These are phyloP conservation scores for Cercospora zeina DNA, from an alignment of 2,329 filamentous ascomycete species.

Conservation along the genomic window DNA sequence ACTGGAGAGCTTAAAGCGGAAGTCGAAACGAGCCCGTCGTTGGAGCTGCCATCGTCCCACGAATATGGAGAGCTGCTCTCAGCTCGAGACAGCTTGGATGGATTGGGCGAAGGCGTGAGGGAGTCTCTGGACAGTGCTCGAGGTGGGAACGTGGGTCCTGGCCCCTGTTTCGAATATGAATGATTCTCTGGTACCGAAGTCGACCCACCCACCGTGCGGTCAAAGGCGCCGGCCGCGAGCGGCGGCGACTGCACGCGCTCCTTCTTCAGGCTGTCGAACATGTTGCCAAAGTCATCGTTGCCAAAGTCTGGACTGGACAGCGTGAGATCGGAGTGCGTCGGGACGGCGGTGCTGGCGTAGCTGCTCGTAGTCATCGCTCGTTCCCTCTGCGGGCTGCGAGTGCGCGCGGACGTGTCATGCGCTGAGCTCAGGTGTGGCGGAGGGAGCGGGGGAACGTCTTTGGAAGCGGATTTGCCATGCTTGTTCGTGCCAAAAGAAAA, in stretches of 20 bases:
- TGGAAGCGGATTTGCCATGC: constrained; percentile 34
- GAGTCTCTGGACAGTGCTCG: constrained; percentile 37
- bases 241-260: constrained; percentile 30
- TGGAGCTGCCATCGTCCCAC: constrained; percentile 36
- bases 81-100: constrained; percentile 26
- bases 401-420: constrained; percentile 13
- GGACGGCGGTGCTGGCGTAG: constrained; percentile 45
- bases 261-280: constrained; percentile 40
- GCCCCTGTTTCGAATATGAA: constrained; percentile 34
- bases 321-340: constrained; percentile 33
- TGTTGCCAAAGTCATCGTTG: constrained; percentile 41
- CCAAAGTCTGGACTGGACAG: constrained; percentile 39
- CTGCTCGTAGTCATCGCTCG: constrained; percentile 46
- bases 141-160: constrained; percentile 40
- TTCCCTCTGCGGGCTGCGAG: constrained; percentile 40
- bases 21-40: constrained; percentile 37
- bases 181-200: constrained; percentile 13
- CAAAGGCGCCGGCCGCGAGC: constrained; percentile 24
- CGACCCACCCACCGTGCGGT: constrained; percentile 27
- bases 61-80: constrained; percentile 38
- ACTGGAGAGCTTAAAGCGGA: constrained; percentile 36
- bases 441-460: constrained; percentile 28
- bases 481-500: constrained; percentile 54
- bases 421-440: constrained; percentile 16
- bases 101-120: constrained; percentile 35